Conservation (phyloP, 2,329 filamentous ascomycete genomes). For the Pseudogymnoascus destructans region DNA sequence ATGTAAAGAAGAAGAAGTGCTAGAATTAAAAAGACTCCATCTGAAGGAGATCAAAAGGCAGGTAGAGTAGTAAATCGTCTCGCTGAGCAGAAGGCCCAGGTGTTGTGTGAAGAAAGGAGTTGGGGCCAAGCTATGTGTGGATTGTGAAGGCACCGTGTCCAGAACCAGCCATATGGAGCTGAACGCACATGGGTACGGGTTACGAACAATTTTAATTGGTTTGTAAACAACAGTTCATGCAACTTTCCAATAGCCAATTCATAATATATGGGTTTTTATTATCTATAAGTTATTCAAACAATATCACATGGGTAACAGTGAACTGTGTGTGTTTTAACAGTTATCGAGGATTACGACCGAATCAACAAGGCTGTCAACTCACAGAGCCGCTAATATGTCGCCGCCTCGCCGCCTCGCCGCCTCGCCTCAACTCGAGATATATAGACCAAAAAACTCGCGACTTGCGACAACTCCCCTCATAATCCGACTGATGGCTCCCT, state of each 20-base stretch:
- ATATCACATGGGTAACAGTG: neutral
- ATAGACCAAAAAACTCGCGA: constrained; percentile 1
- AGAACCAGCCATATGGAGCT: constrained; percentile 1
- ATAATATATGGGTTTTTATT: neutral
- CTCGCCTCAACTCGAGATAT: constrained; percentile 4
- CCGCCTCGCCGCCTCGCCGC: constrained; percentile 1
- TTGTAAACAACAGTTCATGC: neutral
- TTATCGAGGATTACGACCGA: neutral
- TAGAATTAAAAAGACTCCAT: constrained; percentile 8
- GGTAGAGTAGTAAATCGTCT: neutral
- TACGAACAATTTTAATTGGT: constrained; percentile 6
- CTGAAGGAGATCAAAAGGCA: neutral
- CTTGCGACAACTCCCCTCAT: neutral
- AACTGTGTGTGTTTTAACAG: neutral
- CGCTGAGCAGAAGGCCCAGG: neutral
- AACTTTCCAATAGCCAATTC: constrained; percentile 1
- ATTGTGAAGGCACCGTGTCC: constrained; percentile 7
- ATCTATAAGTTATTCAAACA: neutral
- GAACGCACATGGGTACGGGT: neutral
- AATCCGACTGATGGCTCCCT: constrained; percentile 22
- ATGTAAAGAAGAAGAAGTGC: neutral
- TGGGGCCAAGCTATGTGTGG: constrained; percentile 3
- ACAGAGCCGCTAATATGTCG: constrained; percentile 6
- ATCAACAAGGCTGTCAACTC: constrained; percentile 6
- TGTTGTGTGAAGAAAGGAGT: constrained; percentile 7